Conservation (phyloP, 345 rosid genomes). For the Euphorbia lathyris region DNA sequence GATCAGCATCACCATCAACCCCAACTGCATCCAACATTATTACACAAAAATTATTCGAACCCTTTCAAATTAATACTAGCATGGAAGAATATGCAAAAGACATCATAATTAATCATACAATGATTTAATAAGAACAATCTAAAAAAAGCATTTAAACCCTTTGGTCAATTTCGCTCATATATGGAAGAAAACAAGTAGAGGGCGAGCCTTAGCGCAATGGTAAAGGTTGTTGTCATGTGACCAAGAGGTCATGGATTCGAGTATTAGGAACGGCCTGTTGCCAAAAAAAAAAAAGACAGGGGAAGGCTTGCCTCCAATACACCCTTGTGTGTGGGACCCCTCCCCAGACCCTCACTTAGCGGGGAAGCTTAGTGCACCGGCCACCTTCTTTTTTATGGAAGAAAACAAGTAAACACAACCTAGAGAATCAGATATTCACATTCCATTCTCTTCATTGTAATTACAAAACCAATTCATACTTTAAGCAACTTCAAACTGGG, state of each 20-base stretch:
- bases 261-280: too few relatives aligned
- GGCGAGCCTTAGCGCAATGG: too few relatives aligned
- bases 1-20: conserved; percentile 21
- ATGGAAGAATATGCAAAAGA: neutral
- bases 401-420: too few relatives aligned
- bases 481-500: neutral
- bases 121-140: neutral
- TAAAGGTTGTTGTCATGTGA: too few relatives aligned
- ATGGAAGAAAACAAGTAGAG: too few relatives aligned
- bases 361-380: too few relatives aligned
- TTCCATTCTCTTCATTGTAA: neutral
- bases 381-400: too few relatives aligned
- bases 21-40: conserved; percentile 22
- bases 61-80: neutral
- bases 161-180: neutral
- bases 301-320: too few relatives aligned
- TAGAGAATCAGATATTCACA: neutral
- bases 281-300: too few relatives aligned
- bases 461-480: neutral
- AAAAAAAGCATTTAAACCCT: neutral
- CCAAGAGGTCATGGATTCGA: too few relatives aligned
- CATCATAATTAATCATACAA: neutral
- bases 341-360: too few relatives aligned
- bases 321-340: too few relatives aligned
- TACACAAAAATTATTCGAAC: neutral